phyloP scores from a whole-genome alignment of 768 basidiomycete species.

The Tulasnella sp. region DNA sequence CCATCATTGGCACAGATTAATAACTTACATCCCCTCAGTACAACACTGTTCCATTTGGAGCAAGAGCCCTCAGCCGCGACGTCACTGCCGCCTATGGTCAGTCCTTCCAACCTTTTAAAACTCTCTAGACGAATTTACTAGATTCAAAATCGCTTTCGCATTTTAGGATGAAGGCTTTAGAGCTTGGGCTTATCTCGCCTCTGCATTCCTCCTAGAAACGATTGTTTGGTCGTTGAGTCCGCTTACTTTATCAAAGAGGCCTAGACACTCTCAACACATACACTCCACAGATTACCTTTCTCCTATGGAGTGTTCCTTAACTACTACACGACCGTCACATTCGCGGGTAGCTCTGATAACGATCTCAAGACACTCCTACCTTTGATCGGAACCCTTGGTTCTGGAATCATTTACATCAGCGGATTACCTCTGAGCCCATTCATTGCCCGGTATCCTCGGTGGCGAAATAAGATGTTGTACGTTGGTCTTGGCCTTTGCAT shows the following conservation, averaged over 20 bases:
- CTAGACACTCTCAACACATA: too few relatives aligned
- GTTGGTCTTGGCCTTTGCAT: slow-evolving; percentile 1
- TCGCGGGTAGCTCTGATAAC: not conserved
- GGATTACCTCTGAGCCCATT: not conserved
- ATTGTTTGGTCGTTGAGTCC: slow-evolving; percentile 3
- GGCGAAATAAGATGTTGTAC: not conserved
- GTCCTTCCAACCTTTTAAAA: not conserved
- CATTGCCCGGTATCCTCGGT: not conserved
- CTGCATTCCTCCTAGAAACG: slow-evolving; percentile 4
- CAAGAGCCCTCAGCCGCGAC: not conserved
- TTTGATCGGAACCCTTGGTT: slow-evolving; percentile 8
- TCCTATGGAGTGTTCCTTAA: slow-evolving; percentile 14
- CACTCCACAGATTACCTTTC: not conserved
- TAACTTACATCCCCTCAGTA: too few relatives aligned
- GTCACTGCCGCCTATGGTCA: slow-evolving; percentile 4
- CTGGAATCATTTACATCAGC: slow-evolving; percentile 13
- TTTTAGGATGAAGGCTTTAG: slow-evolving; percentile 8
- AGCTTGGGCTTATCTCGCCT: slow-evolving; percentile 8
- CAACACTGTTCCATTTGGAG: too few relatives aligned
- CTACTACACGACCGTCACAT: not conserved
- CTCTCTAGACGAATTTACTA: not conserved
- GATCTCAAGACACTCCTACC: slow-evolving; percentile 1
- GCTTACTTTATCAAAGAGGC: too few relatives aligned
- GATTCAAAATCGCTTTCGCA: not conserved
- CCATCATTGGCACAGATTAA: too few relatives aligned